These are phyloP conservation scores for Mallotus japonicus DNA, from an alignment of 441 rosid genomes.

Conservation along the genomic window DNA sequence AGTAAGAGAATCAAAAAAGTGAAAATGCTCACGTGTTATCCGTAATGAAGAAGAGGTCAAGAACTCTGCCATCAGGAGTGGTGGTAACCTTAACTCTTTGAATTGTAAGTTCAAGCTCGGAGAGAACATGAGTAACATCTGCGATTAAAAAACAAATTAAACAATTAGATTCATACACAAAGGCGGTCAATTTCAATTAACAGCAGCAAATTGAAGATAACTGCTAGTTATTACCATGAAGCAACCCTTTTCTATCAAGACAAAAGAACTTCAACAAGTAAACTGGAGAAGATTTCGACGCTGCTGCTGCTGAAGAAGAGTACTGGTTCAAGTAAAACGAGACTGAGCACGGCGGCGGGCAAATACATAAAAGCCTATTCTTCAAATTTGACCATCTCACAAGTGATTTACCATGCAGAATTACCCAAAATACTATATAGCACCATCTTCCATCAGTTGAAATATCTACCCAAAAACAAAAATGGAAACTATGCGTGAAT, in stretches of 20 bases:
- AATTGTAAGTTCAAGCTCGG: constrained; percentile 82
- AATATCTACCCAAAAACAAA: constrained; percentile 43
- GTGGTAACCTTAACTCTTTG: constrained; percentile 82
- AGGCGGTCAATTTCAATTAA: neutral
- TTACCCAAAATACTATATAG: constrained; percentile 73
- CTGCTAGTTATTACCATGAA: constrained; percentile 50
- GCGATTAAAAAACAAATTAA: constrained; percentile 27
- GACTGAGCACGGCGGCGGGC: constrained; percentile 54
- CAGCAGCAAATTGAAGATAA: neutral
- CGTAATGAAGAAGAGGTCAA: constrained; percentile 81
- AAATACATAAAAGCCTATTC: constrained; percentile 52
- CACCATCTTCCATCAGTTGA: constrained; percentile 93
- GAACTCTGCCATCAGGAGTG: constrained; percentile 74
- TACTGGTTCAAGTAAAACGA: constrained; percentile 43
- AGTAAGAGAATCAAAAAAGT: neutral
- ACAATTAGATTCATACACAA: constrained; percentile 8
- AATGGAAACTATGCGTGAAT: too few species aligned
- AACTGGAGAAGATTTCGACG: constrained; percentile 41
- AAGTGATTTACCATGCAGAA: constrained; percentile 45
- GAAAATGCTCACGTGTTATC: constrained; percentile 61
- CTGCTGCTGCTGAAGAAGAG: constrained; percentile 33
- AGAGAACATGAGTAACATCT: constrained; percentile 77
- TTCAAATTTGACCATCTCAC: constrained; percentile 72
- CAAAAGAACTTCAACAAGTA: constrained; percentile 72
- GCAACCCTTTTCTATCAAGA: constrained; percentile 57